These are phyloP conservation scores for Yarrowia deformans DNA, from an alignment of 805 yeast species.

Conservation along the genomic window DNA sequence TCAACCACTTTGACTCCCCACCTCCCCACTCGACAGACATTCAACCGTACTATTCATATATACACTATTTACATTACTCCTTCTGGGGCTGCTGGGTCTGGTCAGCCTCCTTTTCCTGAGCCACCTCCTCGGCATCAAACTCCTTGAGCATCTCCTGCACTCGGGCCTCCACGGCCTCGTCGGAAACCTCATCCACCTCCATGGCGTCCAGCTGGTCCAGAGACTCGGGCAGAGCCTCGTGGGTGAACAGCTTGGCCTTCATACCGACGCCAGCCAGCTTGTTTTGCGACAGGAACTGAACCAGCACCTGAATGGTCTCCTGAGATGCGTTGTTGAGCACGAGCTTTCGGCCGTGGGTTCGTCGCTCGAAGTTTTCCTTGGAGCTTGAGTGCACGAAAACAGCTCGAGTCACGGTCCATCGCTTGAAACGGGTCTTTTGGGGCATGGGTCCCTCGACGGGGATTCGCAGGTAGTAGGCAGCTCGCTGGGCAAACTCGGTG, in stretches of 20 bases:
- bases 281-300: conserved; percentile 37
- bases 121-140: conserved; percentile 36
- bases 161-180: conserved; percentile 28
- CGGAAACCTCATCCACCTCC: conserved; percentile 41
- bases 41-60: conserved; percentile 20
- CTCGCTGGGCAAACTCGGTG: conserved; percentile 85
- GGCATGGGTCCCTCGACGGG: conserved; percentile 81
- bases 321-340: conserved; percentile 85
- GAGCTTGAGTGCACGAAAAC: conserved; percentile 95
- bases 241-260: conserved; percentile 69
- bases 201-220: conserved; percentile 53
- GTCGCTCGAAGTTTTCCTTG: conserved; percentile 92
- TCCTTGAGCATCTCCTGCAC: conserved; percentile 39
- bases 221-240: conserved; percentile 57
- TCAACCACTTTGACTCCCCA: no score
- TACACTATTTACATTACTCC: conserved; percentile 38
- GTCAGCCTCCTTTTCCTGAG: conserved; percentile 7
- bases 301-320: conserved; percentile 78
- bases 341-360: conserved; percentile 76
- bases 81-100: conserved; percentile 18
- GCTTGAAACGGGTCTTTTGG: conserved; percentile 72
- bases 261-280: conserved; percentile 63
- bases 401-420: conserved; percentile 92
- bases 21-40: background rate
- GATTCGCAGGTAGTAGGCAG: conserved; percentile 87